Percentiles rank a stretch among this genome's conserved stretches.
phyloP scores from a whole-genome alignment of 2,329 filamentous ascomycete species.

The Talaromyces sp. region DNA sequence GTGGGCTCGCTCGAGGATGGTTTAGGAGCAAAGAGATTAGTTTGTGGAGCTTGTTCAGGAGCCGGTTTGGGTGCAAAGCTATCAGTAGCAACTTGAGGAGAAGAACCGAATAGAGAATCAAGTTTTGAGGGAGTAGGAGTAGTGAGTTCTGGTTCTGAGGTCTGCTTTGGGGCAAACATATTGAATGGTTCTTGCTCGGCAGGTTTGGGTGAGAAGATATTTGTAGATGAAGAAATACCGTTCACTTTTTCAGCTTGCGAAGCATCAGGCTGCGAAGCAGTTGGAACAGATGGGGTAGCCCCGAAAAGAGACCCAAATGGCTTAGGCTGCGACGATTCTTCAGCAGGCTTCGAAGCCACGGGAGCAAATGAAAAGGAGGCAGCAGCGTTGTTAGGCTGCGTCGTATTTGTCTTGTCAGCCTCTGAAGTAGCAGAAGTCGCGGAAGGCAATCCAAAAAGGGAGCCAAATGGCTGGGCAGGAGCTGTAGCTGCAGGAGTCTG shows the following conservation, averaged over 20 bases:
- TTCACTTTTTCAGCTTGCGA: background rate
- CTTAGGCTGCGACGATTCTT: background rate
- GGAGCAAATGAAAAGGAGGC: constrained; percentile 1
- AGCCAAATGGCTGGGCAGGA: constrained; percentile 9
- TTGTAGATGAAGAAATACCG: background rate
- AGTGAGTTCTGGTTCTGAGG: constrained; percentile 4
- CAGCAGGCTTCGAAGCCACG: constrained; percentile 16
- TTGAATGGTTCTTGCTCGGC: constrained; percentile 1
- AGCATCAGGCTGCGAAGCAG: constrained; percentile 1
- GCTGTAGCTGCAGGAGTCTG: background rate
- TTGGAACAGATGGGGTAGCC: constrained; percentile 20
- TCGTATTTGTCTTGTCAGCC: constrained; percentile 3
- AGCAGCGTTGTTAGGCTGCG: background rate
- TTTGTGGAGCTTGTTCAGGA: background rate
- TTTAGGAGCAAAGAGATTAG: constrained; percentile 13
- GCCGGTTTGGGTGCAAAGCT: background rate
- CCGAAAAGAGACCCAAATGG: constrained; percentile 29
- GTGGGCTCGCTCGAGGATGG: constrained; percentile 5
- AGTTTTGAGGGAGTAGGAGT: background rate
- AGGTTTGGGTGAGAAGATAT: background rate
- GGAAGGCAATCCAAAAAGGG: constrained; percentile 5
- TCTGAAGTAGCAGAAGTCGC: constrained; percentile 6
- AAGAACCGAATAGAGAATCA: constrained; percentile 2
- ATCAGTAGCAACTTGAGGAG: constrained; percentile 7
- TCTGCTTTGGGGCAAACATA: too few relatives aligned